These are phyloP conservation scores for Rhododendron williamsianum DNA, from an alignment of 148 eudicot genomes.

Conservation along the genomic window DNA sequence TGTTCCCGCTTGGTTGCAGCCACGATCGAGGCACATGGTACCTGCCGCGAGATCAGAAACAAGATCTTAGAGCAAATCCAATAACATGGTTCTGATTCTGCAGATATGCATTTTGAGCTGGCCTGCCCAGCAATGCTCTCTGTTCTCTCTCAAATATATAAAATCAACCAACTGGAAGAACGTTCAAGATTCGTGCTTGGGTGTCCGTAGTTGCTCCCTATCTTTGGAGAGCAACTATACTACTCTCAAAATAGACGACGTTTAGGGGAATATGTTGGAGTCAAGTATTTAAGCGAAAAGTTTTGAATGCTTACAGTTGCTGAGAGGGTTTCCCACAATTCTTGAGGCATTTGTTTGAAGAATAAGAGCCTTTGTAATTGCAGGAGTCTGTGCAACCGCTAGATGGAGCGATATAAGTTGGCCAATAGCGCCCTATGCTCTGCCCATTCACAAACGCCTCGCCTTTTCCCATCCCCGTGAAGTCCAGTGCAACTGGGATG, in stretches of 20 bases:
- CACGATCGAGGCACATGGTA: no score
- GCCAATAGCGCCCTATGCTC: slow-evolving; percentile 97
- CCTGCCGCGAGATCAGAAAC: no score
- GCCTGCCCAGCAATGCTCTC: neutral
- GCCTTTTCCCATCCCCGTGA: slow-evolving; percentile 88
- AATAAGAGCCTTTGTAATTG: slow-evolving; percentile 58
- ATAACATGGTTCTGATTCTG: no score
- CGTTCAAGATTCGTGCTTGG: no score
- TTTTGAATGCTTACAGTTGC: slow-evolving; percentile 45
- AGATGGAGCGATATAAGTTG: slow-evolving; percentile 23
- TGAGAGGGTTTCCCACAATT: slow-evolving; percentile 91
- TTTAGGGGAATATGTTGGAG: neutral
- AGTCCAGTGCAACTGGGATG: slow-evolving; percentile 70
- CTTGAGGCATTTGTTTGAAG: slow-evolving; percentile 52
- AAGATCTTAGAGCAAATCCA: no score
- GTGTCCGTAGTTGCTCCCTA: no score
- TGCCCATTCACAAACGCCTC: slow-evolving; percentile 97
- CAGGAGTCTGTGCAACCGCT: slow-evolving; percentile 58
- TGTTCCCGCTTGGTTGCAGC: no score
- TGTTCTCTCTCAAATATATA: neutral
- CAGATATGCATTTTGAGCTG: no score
- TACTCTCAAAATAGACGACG: neutral
- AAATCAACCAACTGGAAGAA: neutral
- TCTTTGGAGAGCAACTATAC: neutral
- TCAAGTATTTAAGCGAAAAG: neutral